These are phyloP conservation scores for Microdochium bolleyi DNA, from an alignment of 2,329 filamentous ascomycete genomes.

Conservation along the genomic window DNA sequence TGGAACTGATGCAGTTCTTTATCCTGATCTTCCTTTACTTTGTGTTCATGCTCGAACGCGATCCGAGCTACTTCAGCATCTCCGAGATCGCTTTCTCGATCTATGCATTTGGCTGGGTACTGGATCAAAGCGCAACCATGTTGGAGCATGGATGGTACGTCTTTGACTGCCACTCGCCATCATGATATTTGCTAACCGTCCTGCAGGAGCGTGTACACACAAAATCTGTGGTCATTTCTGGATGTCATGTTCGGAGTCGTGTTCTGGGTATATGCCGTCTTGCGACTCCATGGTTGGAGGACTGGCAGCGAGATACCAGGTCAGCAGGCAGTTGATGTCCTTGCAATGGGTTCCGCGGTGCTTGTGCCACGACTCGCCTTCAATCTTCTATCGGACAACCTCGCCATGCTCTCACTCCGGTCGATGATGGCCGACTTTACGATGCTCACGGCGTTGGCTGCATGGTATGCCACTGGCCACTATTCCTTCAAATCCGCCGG, in stretches of 20 bases:
- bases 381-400: constrained; percentile 74
- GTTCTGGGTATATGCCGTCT: constrained; percentile 58
- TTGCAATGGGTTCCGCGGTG: constrained; percentile 73
- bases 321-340: constrained; percentile 66
- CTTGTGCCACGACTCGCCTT: constrained; percentile 74
- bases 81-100: constrained; percentile 62
- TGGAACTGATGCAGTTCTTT: constrained; percentile 69
- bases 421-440: constrained; percentile 85
- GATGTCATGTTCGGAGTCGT: constrained; percentile 72
- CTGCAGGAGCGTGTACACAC: constrained; percentile 68
- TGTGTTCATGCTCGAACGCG: constrained; percentile 61
- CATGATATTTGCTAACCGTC: constrained; percentile 2
- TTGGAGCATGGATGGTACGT: constrained; percentile 64
- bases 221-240: constrained; percentile 83
- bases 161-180: constrained; percentile 9
- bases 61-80: constrained; percentile 44
- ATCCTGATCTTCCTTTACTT: constrained; percentile 63
- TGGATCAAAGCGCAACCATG: constrained; percentile 72
- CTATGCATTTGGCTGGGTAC: constrained; percentile 70
- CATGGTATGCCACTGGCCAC: constrained; percentile 42
- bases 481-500: neutral
- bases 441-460: constrained; percentile 64
- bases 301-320: constrained; percentile 37
- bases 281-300: constrained; percentile 59
- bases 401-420: constrained; percentile 72